Percentiles rank a stretch among this genome's conserved stretches.
These are phyloP conservation scores for Gryganskiella cystojenkinii DNA, from an alignment of 192 early-diverging fungal genomes.

Conservation along the genomic window DNA sequence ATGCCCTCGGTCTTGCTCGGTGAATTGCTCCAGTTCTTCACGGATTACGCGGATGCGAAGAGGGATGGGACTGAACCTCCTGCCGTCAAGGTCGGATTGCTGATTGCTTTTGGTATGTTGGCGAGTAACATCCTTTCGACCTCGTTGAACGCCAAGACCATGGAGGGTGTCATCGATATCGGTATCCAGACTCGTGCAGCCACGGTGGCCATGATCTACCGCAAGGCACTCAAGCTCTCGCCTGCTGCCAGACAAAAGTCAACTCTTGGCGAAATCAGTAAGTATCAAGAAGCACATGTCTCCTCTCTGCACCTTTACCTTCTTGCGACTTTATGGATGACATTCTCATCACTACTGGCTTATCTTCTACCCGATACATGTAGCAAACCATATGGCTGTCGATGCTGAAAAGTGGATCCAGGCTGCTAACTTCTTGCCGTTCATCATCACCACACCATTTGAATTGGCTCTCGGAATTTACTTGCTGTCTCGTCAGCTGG, in stretches of 20 bases:
- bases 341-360: background rate
- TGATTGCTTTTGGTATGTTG: constrained; percentile 10
- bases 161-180: constrained; percentile 53
- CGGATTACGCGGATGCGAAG: no score
- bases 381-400: constrained; percentile 12
- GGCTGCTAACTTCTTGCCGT: background rate
- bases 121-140: background rate
- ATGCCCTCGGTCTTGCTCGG: no score
- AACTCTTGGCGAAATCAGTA: constrained; percentile 13
- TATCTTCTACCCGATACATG: no score
- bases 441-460: background rate
- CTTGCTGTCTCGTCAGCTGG: constrained; percentile 6
- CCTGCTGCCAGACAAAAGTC: constrained; percentile 35
- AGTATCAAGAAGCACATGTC: background rate
- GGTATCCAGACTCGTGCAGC: constrained; percentile 76
- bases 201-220: constrained; percentile 79
- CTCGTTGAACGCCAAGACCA: background rate
- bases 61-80: background rate
- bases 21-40: no score
- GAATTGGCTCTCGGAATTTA: background rate
- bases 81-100: background rate
- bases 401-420: background rate
- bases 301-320: no score
- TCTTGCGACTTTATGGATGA: no score
- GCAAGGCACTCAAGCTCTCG: constrained; percentile 80